Conservation (phyloP, 2,329 filamentous ascomycete species). For the Paecilomyces dactylethromorphus region DNA sequence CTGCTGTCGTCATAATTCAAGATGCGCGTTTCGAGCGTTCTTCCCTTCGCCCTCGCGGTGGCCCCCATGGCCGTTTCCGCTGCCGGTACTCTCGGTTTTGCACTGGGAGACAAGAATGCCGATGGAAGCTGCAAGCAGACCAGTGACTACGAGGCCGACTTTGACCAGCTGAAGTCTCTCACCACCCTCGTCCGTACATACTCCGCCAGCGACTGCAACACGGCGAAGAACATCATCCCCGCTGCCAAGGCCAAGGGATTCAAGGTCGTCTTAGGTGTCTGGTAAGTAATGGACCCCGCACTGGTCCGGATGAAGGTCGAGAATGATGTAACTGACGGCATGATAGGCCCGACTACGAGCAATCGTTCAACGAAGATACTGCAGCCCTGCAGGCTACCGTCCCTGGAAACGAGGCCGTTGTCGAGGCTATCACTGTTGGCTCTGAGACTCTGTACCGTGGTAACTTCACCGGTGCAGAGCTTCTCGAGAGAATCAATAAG, state of each 20-base stretch:
- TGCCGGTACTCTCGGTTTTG: constrained; percentile 56
- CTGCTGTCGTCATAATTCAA: constrained; percentile 11
- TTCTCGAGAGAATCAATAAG: constrained; percentile 56
- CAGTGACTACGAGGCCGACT: constrained; percentile 59
- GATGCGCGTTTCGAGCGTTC: constrained; percentile 41
- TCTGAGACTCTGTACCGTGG: constrained; percentile 65
- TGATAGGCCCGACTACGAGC: constrained; percentile 54
- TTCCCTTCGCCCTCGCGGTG: constrained; percentile 35
- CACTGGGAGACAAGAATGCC: constrained; percentile 58
- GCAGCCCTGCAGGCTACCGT: constrained; percentile 45
- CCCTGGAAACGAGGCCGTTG: constrained; percentile 46
- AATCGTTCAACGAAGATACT: constrained; percentile 56
- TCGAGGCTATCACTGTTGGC: constrained; percentile 65
- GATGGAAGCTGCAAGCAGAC: constrained; percentile 57
- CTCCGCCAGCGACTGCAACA: constrained; percentile 60
- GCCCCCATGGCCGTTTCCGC: constrained; percentile 45
- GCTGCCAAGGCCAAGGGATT: constrained; percentile 60
- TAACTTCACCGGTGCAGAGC: constrained; percentile 56
- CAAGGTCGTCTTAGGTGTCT: constrained; percentile 64
- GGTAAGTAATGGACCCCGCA: constrained; percentile 38
- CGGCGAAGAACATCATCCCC: constrained; percentile 56
- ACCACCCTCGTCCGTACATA: constrained; percentile 60
- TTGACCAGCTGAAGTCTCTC: constrained; percentile 51
- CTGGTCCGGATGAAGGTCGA: background rate
- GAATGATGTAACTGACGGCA: constrained; percentile 1